These are phyloP conservation scores for Penicillium nordicum DNA, from an alignment of 2,329 filamentous ascomycete genomes.

Conservation along the genomic window DNA sequence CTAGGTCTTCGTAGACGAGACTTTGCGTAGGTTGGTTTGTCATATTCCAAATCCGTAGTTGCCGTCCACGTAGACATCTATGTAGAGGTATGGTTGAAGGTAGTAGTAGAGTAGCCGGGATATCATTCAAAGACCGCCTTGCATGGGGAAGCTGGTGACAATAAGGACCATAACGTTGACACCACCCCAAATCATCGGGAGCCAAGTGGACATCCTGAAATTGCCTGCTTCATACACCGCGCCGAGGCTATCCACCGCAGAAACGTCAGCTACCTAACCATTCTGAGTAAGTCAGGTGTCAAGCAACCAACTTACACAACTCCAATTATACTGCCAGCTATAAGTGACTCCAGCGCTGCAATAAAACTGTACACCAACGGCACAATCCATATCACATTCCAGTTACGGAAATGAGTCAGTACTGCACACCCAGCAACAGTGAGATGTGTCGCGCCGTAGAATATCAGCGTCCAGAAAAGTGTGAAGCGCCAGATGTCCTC, in stretches of 20 bases:
- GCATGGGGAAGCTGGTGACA: conserved; percentile 87
- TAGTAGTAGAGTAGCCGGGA: background rate
- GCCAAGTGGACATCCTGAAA: conserved; percentile 92
- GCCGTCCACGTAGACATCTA: background rate
- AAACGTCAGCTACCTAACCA: background rate
- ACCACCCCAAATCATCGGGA: conserved; percentile 82
- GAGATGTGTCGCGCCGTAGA: conserved; percentile 72
- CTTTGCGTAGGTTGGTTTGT: background rate
- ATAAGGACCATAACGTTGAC: conserved; percentile 80
- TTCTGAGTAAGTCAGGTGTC: background rate
- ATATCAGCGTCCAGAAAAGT: conserved; percentile 77
- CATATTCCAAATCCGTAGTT: background rate
- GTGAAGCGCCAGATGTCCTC: conserved; percentile 84
- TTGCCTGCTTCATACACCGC: conserved; percentile 77
- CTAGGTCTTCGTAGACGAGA: background rate
- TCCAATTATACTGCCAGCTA: conserved; percentile 78
- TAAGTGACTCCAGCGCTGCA: conserved; percentile 70
- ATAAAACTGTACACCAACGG: conserved; percentile 68
- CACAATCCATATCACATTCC: conserved; percentile 61
- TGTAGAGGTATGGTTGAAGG: background rate
- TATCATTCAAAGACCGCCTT: conserved; percentile 69
- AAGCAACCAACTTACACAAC: conserved; percentile 59
- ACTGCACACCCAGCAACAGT: conserved; percentile 69
- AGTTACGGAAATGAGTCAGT: conserved; percentile 59
- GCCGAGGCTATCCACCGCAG: conserved; percentile 56